These are phyloP conservation scores for Heritiera littoralis DNA, from an alignment of 345 rosid genomes.

Conservation along the genomic window DNA sequence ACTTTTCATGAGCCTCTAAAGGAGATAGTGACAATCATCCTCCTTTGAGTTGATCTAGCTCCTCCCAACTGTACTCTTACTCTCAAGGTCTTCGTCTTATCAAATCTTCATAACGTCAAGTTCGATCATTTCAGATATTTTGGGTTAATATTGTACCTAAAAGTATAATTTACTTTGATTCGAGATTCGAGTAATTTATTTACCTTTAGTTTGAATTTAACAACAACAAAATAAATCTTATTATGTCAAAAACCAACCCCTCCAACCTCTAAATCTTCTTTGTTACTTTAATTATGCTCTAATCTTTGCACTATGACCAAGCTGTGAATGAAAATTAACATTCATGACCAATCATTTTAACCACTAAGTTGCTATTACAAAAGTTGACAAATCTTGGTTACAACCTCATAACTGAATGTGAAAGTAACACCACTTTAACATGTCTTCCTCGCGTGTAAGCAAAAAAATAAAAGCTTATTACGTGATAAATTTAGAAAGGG, in stretches of 20 bases:
- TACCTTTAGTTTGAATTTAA: neutral
- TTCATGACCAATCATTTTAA: no score
- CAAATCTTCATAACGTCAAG: neutral
- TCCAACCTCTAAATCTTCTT: neutral
- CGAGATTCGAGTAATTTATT: no score
- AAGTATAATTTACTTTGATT: no score
- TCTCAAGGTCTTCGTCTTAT: neutral
- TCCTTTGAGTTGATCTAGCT: constrained; percentile 26
- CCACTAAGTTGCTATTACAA: neutral
- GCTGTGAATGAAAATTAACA: neutral
- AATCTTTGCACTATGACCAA: neutral
- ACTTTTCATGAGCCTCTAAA: neutral
- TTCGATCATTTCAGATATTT: no score
- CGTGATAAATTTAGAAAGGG: no score
- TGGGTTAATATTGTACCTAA: no score
- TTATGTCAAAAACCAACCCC: no score
- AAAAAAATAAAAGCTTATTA: no score
- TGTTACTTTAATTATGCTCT: neutral
- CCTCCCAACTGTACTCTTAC: constrained; percentile 18
- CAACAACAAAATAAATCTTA: no score
- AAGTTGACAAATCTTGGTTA: neutral
- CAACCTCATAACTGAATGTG: no score
- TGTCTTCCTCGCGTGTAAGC: no score
- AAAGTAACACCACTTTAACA: no score
- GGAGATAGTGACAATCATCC: constrained; percentile 10